Percentiles rank a stretch among this genome's conserved stretches.
Conservation (phyloP, 306 rosid species). For the Vachellia collinsii region DNA sequence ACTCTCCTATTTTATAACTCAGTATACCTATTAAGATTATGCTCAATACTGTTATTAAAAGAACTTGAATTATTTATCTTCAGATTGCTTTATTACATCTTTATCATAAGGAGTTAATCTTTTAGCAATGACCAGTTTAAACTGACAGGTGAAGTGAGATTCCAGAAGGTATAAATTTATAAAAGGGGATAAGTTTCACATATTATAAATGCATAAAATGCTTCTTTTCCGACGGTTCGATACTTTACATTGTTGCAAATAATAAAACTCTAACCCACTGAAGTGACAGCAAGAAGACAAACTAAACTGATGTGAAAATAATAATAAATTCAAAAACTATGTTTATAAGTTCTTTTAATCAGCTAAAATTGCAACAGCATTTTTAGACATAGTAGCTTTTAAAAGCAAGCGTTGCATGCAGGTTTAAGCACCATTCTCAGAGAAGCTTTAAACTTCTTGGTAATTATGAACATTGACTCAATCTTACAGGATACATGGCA, state of each 20-base stretch:
- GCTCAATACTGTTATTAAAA: background rate
- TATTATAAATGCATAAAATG: conserved; percentile 2
- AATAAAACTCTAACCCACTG: background rate
- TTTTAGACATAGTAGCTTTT: background rate
- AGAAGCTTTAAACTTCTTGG: background rate
- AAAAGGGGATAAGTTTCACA: background rate
- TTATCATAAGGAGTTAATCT: background rate
- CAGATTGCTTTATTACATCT: background rate
- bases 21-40: background rate
- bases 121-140: background rate
- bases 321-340: no score
- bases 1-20: no score
- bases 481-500: background rate
- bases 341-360: background rate
- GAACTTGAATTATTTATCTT: background rate
- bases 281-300: background rate
- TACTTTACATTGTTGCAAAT: background rate
- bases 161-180: background rate
- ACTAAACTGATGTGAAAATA: background rate
- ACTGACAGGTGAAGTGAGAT: background rate
- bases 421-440: background rate
- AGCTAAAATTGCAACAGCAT: background rate
- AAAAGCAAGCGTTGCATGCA: background rate
- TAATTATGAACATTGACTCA: no score
- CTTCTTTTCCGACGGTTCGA: background rate